Percentiles rank a stretch among this genome's conserved stretches.
Evolutionary conservation across 805 yeast species (phyloP).

Genomic region (Tetrapisispora fleetii): DNA sequence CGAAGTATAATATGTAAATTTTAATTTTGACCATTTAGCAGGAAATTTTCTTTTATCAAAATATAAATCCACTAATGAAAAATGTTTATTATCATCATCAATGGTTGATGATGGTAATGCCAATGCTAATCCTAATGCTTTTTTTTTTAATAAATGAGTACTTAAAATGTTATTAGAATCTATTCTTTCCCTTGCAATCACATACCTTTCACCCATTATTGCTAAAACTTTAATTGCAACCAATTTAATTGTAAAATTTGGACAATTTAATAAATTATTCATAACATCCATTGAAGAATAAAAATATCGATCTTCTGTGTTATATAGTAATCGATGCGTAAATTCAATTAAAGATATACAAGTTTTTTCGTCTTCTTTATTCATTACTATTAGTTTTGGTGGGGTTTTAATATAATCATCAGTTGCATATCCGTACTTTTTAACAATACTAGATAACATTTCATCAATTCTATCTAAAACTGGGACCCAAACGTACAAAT

Average conservation of each 20-base stretch:
- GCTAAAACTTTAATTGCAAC: constrained; percentile 53
- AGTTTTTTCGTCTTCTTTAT: constrained; percentile 36
- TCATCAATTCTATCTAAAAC: constrained; percentile 68
- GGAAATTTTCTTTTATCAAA: constrained; percentile 40
- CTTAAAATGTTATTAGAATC: constrained; percentile 19
- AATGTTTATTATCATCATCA: constrained; percentile 32
- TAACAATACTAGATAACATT: constrained; percentile 44
- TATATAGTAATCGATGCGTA: constrained; percentile 52
- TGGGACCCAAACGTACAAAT: constrained; percentile 66
- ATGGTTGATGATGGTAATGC: constrained; percentile 41
- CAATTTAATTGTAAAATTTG: constrained; percentile 48
- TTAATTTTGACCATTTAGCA: constrained; percentile 44
- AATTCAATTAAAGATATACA: constrained; percentile 49
- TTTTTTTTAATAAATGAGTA: constrained; percentile 31
- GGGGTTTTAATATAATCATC: constrained; percentile 34
- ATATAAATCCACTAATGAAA: constrained; percentile 39
- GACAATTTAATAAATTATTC: constrained; percentile 46
- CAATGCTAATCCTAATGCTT: constrained; percentile 44
- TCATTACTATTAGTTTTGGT: constrained; percentile 39
- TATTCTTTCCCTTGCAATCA: constrained; percentile 29
- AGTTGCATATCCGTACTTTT: constrained; percentile 35
- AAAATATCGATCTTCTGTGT: constrained; percentile 56
- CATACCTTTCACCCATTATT: constrained; percentile 50
- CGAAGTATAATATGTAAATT: constrained; percentile 42
- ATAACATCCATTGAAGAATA: constrained; percentile 61